Evolutionary conservation across 768 basidiomycete genomes (phyloP).

Genomic region (Boletus sensibilis): DNA sequence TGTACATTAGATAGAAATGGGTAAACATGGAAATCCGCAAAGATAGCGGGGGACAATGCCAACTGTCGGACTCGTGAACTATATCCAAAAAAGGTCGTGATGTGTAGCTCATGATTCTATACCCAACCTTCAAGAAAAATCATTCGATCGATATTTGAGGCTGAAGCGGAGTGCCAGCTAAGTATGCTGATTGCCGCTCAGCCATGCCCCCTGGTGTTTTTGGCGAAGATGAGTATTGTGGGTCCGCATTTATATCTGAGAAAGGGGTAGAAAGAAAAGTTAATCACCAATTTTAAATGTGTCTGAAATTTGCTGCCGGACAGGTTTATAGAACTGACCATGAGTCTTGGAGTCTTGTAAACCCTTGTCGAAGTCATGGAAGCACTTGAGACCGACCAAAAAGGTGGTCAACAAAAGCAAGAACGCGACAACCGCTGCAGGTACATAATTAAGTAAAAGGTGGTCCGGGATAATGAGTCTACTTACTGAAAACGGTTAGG

Average conservation of each 20-base stretch:
- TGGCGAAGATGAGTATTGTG: constrained; percentile 41
- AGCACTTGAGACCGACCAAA: constrained; percentile 73
- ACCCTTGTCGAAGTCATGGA: constrained; percentile 82
- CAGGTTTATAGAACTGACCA: constrained; percentile 53
- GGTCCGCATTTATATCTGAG: constrained; percentile 49
- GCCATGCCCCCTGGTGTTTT: constrained; percentile 45
- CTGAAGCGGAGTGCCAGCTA: constrained; percentile 43
- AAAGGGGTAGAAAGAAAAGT: constrained; percentile 16
- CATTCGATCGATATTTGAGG: constrained; percentile 80
- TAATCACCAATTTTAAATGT: constrained; percentile 38
- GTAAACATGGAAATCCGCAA: constrained; percentile 9
- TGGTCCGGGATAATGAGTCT: neutral
- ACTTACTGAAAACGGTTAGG: constrained; percentile 77
- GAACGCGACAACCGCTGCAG: constrained; percentile 71
- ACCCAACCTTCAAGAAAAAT: constrained; percentile 7
- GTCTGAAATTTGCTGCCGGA: constrained; percentile 25
- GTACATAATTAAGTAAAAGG: neutral
- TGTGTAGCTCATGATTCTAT: neutral
- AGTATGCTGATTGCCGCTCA: constrained; percentile 48
- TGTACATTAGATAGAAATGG: constrained; percentile 18
- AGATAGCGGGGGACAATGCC: neutral
- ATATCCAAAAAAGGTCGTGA: constrained; percentile 8
- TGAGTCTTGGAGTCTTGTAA: constrained; percentile 68
- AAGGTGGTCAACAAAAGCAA: constrained; percentile 73
- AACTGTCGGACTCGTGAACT: neutral